A percentile compares a stretch with the other conserved stretches of the same genome.
Evolutionary conservation across 768 basidiomycete genomes (phyloP).

Genomic region (Coprinopsis sp.): DNA sequence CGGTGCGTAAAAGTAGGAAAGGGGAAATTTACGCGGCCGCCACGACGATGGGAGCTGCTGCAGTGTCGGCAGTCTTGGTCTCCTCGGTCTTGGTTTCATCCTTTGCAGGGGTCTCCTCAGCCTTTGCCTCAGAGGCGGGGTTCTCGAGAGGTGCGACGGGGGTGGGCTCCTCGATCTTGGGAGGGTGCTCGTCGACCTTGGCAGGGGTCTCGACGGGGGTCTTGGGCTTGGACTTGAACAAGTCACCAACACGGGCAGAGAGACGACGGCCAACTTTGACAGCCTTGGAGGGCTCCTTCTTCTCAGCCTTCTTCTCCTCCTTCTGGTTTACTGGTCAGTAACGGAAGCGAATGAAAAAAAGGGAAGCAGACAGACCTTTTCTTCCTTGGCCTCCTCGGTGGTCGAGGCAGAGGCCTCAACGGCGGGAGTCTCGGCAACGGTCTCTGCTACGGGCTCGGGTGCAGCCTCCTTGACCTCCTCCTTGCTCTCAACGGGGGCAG

Average conservation of each 20-base stretch:
- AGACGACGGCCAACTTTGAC: conserved; percentile 76
- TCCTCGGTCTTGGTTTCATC: conserved; percentile 34
- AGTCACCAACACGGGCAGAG: conserved; percentile 75
- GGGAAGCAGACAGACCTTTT: conserved; percentile 40
- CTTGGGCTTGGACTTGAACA: conserved; percentile 78
- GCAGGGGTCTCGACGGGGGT: conserved; percentile 59
- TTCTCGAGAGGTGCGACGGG: conserved; percentile 84
- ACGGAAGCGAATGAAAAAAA: not conserved
- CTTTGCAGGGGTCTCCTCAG: conserved; percentile 25
- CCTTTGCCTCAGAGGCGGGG: conserved; percentile 40
- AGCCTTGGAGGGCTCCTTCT: conserved; percentile 44
- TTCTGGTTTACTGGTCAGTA: not conserved
- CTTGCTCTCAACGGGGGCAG: conserved; percentile 21
- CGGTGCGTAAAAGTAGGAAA: conserved; percentile 22
- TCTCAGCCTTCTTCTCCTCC: conserved; percentile 36
- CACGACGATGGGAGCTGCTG: conserved; percentile 64
- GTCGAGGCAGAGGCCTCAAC: conserved; percentile 41
- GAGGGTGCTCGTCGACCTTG: conserved; percentile 87
- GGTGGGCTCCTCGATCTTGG: conserved; percentile 78
- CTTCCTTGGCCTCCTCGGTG: conserved; percentile 52
- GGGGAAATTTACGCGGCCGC: conserved; percentile 65
- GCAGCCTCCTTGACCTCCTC: conserved; percentile 40
- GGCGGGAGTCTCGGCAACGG: conserved; percentile 36
- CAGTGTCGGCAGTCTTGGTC: conserved; percentile 31
- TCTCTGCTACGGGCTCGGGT: conserved; percentile 66